Evolutionary conservation across 352 stramenopile genomes (phyloP).

Genomic region (Globisporangium mamillatum): DNA sequence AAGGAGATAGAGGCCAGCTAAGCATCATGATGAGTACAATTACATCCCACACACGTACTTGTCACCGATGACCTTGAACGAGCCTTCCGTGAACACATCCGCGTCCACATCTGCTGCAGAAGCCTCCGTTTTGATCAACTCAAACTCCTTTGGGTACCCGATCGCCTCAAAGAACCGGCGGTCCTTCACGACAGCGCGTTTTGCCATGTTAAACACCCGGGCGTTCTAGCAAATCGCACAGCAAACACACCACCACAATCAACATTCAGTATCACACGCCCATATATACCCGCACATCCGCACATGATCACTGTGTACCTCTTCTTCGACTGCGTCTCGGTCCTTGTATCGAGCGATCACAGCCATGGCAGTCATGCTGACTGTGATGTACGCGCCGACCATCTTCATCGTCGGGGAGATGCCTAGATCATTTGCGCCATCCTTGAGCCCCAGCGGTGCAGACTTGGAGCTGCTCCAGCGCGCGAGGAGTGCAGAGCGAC

Average conservation of each 20-base stretch:
- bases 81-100: slow-evolving; percentile 23
- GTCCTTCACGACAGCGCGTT: slow-evolving; percentile 72
- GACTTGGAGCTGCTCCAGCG: slow-evolving; percentile 18
- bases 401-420: slow-evolving; percentile 56
- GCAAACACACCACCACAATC: not conserved
- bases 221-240: slow-evolving; percentile 31
- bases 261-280: not conserved
- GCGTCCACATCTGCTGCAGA: slow-evolving; percentile 17
- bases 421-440: slow-evolving; percentile 24
- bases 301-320: slow-evolving; percentile 25
- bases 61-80: slow-evolving; percentile 56
- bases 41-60: slow-evolving; percentile 27
- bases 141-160: slow-evolving; percentile 72
- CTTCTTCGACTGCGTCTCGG: slow-evolving; percentile 46
- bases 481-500: not conserved
- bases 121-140: slow-evolving; percentile 13
- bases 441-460: slow-evolving; percentile 45
- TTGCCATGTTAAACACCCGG: slow-evolving; percentile 73
- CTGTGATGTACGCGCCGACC: slow-evolving; percentile 52
- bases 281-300: not conserved
- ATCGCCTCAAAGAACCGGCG: slow-evolving; percentile 67
- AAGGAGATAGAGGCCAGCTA: too few species aligned
- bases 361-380: slow-evolving; percentile 49
- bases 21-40: not conserved
- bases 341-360: slow-evolving; percentile 62